phyloP scores from a whole-genome alignment of 345 rosid genomes.

The Anacardium occidentale region DNA sequence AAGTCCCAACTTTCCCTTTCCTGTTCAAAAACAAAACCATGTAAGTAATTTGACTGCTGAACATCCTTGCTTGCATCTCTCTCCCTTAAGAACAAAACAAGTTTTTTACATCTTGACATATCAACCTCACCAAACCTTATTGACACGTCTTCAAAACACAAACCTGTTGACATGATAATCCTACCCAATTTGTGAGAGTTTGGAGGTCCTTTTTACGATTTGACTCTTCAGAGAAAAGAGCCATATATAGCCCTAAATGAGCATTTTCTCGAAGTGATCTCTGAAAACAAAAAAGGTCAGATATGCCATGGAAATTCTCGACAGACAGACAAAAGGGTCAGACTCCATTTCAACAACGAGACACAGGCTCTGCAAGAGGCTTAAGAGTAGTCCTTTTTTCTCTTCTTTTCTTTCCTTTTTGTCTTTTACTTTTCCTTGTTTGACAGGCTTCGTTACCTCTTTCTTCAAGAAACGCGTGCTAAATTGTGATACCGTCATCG shows the following conservation, averaged over 20 bases:
- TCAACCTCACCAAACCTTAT: constrained; percentile 22
- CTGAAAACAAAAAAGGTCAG: constrained; percentile 15
- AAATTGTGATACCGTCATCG: constrained; percentile 34
- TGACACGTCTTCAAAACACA: constrained; percentile 8
- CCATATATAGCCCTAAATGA: not conserved
- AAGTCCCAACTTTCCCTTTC: not conserved
- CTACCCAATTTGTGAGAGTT: constrained; percentile 23
- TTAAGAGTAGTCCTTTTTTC: constrained; percentile 20
- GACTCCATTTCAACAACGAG: constrained; percentile 31
- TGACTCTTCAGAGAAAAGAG: constrained; percentile 4
- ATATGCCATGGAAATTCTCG: constrained; percentile 42
- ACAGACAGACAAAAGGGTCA: constrained; percentile 51
- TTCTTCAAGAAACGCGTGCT: constrained; percentile 46
- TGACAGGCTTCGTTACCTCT: constrained; percentile 25
- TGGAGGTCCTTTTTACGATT: constrained; percentile 19
- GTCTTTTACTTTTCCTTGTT: constrained; percentile 5
- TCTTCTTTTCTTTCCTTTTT: constrained; percentile 9
- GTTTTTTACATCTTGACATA: constrained; percentile 10
- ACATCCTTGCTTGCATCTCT: not conserved
- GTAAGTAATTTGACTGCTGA: not conserved
- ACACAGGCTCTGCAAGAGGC: constrained; percentile 31
- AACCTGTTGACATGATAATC: constrained; percentile 23
- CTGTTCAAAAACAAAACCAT: not conserved
- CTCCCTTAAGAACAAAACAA: not conserved
- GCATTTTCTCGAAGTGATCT: constrained; percentile 2